A percentile compares a stretch with the other conserved stretches of the same genome.
Conservation (phyloP, 805 yeast species). For the Candida nitratophila region DNA sequence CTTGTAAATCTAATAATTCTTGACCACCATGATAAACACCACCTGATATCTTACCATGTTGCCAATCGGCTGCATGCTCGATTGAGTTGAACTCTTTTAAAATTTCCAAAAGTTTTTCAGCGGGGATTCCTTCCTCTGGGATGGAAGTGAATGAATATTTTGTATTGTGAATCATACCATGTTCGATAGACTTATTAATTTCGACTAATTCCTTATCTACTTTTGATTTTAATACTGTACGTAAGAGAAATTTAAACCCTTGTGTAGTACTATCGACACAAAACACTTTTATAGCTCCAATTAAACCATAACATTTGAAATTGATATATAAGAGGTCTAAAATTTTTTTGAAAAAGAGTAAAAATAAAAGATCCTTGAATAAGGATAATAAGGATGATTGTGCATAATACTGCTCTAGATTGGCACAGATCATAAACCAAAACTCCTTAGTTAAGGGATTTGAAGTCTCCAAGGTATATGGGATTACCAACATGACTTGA, state of each 20-base stretch:
- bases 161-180: slow-evolving; percentile 50
- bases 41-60: slow-evolving; percentile 81
- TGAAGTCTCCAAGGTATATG: too few species aligned
- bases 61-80: slow-evolving; percentile 48
- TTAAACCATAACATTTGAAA: slow-evolving; percentile 14
- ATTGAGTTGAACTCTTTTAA: slow-evolving; percentile 34
- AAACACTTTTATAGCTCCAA: slow-evolving; percentile 5
- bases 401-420: too few species aligned
- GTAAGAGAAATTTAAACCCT: too few species aligned
- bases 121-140: slow-evolving; percentile 55
- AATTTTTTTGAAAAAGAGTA: background rate
- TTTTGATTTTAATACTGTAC: slow-evolving; percentile 40
- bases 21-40: slow-evolving; percentile 95
- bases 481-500: too few species aligned
- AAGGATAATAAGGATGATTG: background rate
- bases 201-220: slow-evolving; percentile 55
- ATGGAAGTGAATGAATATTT: too few species aligned
- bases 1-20: slow-evolving; percentile 67
- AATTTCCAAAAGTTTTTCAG: slow-evolving; percentile 38
- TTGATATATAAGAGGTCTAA: background rate
- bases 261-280: too few species aligned
- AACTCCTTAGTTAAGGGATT: too few species aligned
- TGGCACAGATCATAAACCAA: too few species aligned
- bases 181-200: slow-evolving; percentile 44
- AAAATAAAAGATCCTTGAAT: background rate